Conservation (phyloP, 805 yeast genomes). For the Yarrowia hollandica region DNA sequence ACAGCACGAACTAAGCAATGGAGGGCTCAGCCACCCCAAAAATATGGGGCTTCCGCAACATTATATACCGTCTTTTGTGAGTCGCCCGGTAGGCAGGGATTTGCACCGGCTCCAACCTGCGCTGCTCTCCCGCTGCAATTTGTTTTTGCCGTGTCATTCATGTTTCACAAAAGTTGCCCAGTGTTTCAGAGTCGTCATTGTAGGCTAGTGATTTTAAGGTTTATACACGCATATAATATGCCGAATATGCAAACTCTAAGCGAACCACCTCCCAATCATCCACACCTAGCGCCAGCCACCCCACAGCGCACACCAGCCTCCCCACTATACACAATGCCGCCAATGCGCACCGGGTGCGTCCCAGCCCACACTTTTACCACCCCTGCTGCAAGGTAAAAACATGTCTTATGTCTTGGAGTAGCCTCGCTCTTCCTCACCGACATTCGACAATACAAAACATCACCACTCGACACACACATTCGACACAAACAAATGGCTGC, state of each 20-base stretch:
- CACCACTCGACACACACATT: not conserved
- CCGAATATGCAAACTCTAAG: not conserved
- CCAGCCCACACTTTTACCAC: constrained; percentile 11
- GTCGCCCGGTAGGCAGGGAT: not conserved
- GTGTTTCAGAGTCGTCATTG: not conserved
- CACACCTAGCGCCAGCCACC: not conserved
- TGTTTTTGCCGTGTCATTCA: not conserved
- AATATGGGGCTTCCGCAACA: no score
- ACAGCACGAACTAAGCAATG: no score
- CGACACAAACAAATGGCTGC: constrained; percentile 1
- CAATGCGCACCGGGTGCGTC: not conserved
- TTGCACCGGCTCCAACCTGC: not conserved
- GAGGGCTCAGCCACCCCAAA: no score
- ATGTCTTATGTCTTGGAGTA: constrained; percentile 8
- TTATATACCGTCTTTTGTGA: not conserved
- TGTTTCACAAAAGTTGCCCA: not conserved
- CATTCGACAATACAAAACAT: not conserved
- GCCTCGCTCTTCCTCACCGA: not conserved
- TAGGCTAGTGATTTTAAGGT: no score
- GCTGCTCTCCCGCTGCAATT: not conserved
- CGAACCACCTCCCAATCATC: not conserved
- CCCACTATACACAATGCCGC: not conserved
- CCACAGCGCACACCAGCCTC: not conserved
- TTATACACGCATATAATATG: not conserved
- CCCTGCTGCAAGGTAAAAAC: not conserved